Evolutionary conservation across 768 basidiomycete species (phyloP).

Genomic region (Leccinum variicolor): DNA sequence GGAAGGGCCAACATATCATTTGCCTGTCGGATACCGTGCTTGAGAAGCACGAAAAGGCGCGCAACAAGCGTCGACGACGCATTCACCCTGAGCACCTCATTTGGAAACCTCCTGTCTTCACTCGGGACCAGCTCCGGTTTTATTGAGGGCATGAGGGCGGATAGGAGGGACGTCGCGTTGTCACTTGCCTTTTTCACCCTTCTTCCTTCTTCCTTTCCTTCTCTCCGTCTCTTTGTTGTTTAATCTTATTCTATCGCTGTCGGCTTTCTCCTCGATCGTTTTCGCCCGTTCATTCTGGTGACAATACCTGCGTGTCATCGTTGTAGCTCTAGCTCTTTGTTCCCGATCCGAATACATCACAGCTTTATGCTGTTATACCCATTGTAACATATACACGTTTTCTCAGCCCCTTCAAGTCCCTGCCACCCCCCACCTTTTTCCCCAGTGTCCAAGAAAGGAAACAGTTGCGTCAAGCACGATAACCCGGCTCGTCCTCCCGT

Average conservation of each 20-base stretch:
- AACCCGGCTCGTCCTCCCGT: neutral
- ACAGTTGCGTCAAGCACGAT: constrained; percentile 7
- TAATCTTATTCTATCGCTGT: neutral
- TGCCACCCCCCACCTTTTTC: neutral
- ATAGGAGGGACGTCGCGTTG: neutral
- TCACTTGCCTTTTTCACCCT: neutral
- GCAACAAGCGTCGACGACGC: constrained; percentile 70
- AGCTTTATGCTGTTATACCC: constrained; percentile 14
- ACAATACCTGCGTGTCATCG: constrained; percentile 8
- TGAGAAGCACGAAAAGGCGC: constrained; percentile 85
- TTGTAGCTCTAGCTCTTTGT: constrained; percentile 27
- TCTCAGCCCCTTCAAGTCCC: neutral
- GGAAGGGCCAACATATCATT: constrained; percentile 92
- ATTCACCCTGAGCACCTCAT: constrained; percentile 78
- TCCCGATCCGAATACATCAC: constrained; percentile 4
- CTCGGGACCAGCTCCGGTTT: constrained; percentile 84
- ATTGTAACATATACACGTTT: constrained; percentile 4
- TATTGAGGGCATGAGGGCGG: constrained; percentile 18
- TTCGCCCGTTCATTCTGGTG: neutral
- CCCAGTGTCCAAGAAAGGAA: neutral
- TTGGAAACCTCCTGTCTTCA: constrained; percentile 97
- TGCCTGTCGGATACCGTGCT: constrained; percentile 87
- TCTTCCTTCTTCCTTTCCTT: neutral
- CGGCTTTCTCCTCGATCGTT: neutral
- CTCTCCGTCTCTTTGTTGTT: neutral